phyloP scores from a whole-genome alignment of 2,329 filamentous ascomycete genomes.

The Trichophyton mentagrophytes region DNA sequence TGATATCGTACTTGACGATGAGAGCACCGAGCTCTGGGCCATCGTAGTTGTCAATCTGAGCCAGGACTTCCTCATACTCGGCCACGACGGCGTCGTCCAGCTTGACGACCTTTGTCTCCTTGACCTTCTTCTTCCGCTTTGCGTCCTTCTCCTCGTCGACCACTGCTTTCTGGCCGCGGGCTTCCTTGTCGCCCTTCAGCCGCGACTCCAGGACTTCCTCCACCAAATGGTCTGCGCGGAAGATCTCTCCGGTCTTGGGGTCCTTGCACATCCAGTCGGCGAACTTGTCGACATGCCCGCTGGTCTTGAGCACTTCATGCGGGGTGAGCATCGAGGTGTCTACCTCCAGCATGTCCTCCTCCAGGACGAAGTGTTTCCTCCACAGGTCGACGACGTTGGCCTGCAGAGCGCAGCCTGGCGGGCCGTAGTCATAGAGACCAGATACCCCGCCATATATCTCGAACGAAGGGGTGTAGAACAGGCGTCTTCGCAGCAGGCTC shows the following conservation, averaged over 20 bases:
- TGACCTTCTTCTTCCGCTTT: constrained; percentile 80
- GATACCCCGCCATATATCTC: constrained; percentile 87
- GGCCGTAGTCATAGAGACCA: constrained; percentile 87
- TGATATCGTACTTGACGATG: constrained; percentile 83
- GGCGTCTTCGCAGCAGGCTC: constrained; percentile 68
- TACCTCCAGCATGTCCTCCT: constrained; percentile 91
- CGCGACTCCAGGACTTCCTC: constrained; percentile 83
- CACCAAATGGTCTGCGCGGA: constrained; percentile 90
- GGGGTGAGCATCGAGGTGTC: constrained; percentile 92
- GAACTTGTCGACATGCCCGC: constrained; percentile 94
- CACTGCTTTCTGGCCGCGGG: constrained; percentile 60
- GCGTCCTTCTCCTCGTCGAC: constrained; percentile 63
- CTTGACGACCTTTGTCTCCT: constrained; percentile 65
- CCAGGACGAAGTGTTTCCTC: constrained; percentile 85
- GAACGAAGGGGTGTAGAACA: constrained; percentile 92
- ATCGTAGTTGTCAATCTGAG: constrained; percentile 90
- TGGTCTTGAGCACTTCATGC: constrained; percentile 85
- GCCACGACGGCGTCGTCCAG: constrained; percentile 73
- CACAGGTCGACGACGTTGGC: constrained; percentile 78
- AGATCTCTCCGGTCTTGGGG: constrained; percentile 90
- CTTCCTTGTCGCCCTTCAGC: constrained; percentile 82
- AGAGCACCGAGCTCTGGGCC: constrained; percentile 74
- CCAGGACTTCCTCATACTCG: constrained; percentile 84
- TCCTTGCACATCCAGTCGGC: constrained; percentile 99
- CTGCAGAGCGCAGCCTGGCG: constrained; percentile 73